These are phyloP conservation scores for Drosera capensis DNA, from an alignment of 148 eudicot genomes.

Conservation along the genomic window DNA sequence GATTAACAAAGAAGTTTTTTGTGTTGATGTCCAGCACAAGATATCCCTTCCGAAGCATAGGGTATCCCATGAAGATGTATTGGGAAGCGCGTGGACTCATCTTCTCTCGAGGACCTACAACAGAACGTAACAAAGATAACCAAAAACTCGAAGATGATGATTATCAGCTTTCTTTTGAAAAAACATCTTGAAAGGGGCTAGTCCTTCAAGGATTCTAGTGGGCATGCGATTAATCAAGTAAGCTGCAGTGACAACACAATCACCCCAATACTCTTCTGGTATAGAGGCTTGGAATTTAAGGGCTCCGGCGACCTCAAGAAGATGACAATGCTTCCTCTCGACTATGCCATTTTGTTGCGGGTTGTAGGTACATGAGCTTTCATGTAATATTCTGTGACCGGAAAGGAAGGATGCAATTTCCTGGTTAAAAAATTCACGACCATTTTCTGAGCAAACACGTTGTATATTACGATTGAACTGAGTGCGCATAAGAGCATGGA, in stretches of 20 bases:
- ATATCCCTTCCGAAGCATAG: no score
- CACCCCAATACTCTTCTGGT: neutral
- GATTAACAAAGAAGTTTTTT: no score
- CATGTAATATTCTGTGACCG: neutral
- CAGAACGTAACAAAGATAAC: neutral
- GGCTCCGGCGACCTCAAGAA: slow-evolving; percentile 1
- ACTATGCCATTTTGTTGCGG: slow-evolving; percentile 3
- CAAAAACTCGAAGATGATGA: neutral
- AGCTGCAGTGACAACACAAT: neutral
- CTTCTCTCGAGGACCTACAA: neutral
- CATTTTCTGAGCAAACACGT: neutral
- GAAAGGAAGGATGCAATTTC: neutral
- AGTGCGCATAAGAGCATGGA: neutral
- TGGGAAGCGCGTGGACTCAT: neutral
- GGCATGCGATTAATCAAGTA: neutral
- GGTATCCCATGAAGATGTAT: neutral
- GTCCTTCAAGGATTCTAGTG: neutral
- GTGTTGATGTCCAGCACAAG: no score
- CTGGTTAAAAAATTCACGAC: neutral
- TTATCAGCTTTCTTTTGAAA: neutral
- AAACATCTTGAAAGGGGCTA: neutral
- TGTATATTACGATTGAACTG: neutral
- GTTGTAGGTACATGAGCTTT: neutral
- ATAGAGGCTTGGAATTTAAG: neutral
- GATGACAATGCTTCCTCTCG: neutral